Base-by-base conservation (phyloP, 805 yeast species). In the Naumovozyma baii region DNA sequence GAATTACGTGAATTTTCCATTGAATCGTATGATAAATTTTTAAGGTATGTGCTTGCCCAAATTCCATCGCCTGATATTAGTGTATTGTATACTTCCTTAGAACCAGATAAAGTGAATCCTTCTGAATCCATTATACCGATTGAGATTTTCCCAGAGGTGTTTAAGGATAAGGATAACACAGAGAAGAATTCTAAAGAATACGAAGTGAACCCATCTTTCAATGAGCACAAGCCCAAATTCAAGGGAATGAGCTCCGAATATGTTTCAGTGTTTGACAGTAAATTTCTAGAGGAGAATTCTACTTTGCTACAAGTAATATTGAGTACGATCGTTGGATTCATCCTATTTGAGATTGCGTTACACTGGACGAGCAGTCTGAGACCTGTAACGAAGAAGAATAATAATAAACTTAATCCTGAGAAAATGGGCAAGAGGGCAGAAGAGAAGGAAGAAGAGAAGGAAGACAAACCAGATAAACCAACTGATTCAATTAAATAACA, bases 21-120 rank as follows among this genome's bases (percentile, higher is more conserved):
- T 25, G 48, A 55, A 12, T 52, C 61, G 20, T 64, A 70, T 36
- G 78, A 73, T 47, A 71, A 67, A 34, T 60, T 66, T 34, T 49
- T 84, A 9, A 66, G 81, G 38, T 67, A 68, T 15, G 67, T 83
- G 3, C 45, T 83, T n/a, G 71, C 83, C 29, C 76, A 74, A 39
- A 57, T 83, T 10, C 95, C 96, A 1, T 69, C 88, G 0, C 95
- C 95, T 0, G 73, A 74, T 43, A 72, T 70, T 40, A 66, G 86
- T 2, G 61, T 87, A 2, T 57, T 85, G 2, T 65, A 77, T 42
- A 75, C 87, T 0, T 67, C 80, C 0, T 34, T 57, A 9, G 49
- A 54, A 3, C 56, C 64, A 3, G 30, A 48, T 2, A 41, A 41
- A 2, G 45, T 49, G 2, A 50, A 53, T n/a, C 56, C 55, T 35